A percentile compares a stretch with the other conserved stretches of the same genome.
phyloP scores from a whole-genome alignment of 1,139 yeast species.

The Nadsonia starkeyi-henricii region DNA sequence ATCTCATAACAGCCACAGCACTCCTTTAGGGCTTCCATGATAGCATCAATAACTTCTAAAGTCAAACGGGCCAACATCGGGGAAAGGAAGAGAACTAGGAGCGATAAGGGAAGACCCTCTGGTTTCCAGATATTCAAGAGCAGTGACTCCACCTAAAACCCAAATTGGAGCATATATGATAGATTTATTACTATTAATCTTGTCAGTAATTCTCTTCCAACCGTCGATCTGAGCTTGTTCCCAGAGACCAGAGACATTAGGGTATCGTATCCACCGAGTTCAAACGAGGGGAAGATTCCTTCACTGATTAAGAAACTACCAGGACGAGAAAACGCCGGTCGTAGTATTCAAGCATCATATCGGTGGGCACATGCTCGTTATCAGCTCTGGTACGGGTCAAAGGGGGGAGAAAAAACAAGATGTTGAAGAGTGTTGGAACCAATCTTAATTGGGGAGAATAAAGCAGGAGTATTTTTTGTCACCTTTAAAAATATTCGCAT shows the following conservation, averaged over 20 bases:
- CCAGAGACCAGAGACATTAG: slow-evolving; percentile 38
- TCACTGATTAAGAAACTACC: slow-evolving; percentile 2
- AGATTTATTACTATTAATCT: slow-evolving; percentile 39
- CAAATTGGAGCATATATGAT: slow-evolving; percentile 39
- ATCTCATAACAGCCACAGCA: slow-evolving; percentile 22
- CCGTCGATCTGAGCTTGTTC: slow-evolving; percentile 30
- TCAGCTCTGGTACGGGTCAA: slow-evolving; percentile 34
- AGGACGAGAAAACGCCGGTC: not conserved
- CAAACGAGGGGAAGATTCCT: slow-evolving; percentile 1
- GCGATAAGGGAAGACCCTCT: slow-evolving; percentile 17
- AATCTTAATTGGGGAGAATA: slow-evolving; percentile 19
- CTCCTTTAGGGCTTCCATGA: slow-evolving; percentile 22
- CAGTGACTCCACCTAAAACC: slow-evolving; percentile 41
- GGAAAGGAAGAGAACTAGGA: slow-evolving; percentile 14
- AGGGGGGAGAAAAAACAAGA: slow-evolving; percentile 36
- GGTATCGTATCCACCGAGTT: slow-evolving; percentile 26
- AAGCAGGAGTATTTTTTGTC: not conserved
- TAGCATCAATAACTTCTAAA: slow-evolving; percentile 39
- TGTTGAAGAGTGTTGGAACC: slow-evolving; percentile 19
- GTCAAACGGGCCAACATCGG: slow-evolving; percentile 28
- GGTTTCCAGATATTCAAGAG: slow-evolving; percentile 29
- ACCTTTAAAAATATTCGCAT: no score
- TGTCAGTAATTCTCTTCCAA: slow-evolving; percentile 36
- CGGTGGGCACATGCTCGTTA: not conserved
- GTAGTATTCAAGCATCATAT: not conserved